phyloP scores from a whole-genome alignment of 179 eudicot species.

The Silene noctiflora region DNA sequence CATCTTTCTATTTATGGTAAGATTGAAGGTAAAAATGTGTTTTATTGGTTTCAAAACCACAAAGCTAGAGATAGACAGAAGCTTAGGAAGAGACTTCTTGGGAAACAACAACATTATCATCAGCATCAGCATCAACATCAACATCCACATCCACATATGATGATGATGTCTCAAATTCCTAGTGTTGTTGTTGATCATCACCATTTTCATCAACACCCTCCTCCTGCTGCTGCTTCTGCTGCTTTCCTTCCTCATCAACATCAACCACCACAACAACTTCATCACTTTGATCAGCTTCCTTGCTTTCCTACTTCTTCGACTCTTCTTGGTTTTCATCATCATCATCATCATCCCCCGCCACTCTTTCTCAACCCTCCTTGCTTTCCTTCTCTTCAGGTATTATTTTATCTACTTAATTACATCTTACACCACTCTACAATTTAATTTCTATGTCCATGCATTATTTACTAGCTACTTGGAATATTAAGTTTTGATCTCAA shows the following conservation, averaged over 20 bases:
- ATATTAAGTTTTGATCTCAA: too few relatives aligned
- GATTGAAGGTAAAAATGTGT: slow-evolving; percentile 83
- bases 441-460: too few relatives aligned
- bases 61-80: slow-evolving; percentile 84
- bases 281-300: slow-evolving; percentile 24
- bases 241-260: slow-evolving; percentile 16
- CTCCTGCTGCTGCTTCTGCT: background rate
- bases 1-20: slow-evolving; percentile 71
- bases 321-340: slow-evolving; percentile 21
- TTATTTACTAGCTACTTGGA: too few relatives aligned
- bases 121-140: background rate
- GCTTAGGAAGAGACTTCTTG: slow-evolving; percentile 46
- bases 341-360: slow-evolving; percentile 14
- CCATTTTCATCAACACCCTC: background rate
- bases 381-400: slow-evolving; percentile 22
- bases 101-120: slow-evolving; percentile 14
- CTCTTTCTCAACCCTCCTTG: slow-evolving; percentile 14
- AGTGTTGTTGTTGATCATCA: background rate
- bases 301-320: slow-evolving; percentile 15
- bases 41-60: slow-evolving; percentile 93
- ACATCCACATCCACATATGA: slow-evolving; percentile 14
- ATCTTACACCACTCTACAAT: too few relatives aligned
- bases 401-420: too few relatives aligned
- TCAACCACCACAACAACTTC: slow-evolving; percentile 15
- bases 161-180: background rate